Conservation (phyloP, 2,329 filamentous ascomycete genomes). For the Colletotrichum sp. region DNA sequence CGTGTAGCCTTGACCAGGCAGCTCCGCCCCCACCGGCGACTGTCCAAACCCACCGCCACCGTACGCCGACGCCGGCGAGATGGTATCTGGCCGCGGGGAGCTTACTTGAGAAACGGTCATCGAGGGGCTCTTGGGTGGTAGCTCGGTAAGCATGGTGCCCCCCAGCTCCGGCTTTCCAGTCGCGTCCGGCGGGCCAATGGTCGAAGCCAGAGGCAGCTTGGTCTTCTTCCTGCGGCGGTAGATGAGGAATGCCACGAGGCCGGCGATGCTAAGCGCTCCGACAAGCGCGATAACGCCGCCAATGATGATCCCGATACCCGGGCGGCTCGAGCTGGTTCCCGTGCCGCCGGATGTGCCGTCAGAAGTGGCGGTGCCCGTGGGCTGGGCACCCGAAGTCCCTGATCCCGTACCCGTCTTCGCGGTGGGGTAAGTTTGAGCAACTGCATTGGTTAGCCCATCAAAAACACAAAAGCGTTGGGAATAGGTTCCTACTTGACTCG, state of each 20-base stretch:
- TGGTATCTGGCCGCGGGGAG: slow-evolving; percentile 23
- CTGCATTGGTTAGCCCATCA: slow-evolving; percentile 24
- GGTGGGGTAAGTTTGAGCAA: slow-evolving; percentile 28
- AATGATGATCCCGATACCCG: slow-evolving; percentile 37
- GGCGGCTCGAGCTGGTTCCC: slow-evolving; percentile 7
- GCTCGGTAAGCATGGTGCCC: slow-evolving; percentile 20
- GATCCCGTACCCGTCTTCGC: slow-evolving; percentile 14
- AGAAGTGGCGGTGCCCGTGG: not conserved
- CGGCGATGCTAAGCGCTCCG: slow-evolving; percentile 25
- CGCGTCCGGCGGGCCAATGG: slow-evolving; percentile 8
- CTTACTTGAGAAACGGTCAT: slow-evolving; percentile 28
- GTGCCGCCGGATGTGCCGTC: slow-evolving; percentile 4
- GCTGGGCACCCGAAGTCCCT: not conserved
- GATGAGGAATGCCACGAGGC: slow-evolving; percentile 38
- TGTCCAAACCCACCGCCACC: slow-evolving; percentile 24
- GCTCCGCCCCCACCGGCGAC: slow-evolving; percentile 27
- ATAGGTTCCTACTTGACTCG: slow-evolving; percentile 36
- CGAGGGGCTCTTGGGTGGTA: slow-evolving; percentile 32
- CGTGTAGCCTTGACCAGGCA: slow-evolving; percentile 25
- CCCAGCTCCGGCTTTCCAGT: slow-evolving; percentile 38
- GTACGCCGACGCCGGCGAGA: slow-evolving; percentile 31
- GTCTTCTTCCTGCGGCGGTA: slow-evolving; percentile 36
- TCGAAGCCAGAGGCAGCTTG: slow-evolving; percentile 21
- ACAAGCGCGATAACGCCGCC: slow-evolving; percentile 27
- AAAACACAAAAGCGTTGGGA: not conserved